phyloP scores from a whole-genome alignment of 2,329 filamentous ascomycete genomes.

The Clonostachys chloroleuca region DNA sequence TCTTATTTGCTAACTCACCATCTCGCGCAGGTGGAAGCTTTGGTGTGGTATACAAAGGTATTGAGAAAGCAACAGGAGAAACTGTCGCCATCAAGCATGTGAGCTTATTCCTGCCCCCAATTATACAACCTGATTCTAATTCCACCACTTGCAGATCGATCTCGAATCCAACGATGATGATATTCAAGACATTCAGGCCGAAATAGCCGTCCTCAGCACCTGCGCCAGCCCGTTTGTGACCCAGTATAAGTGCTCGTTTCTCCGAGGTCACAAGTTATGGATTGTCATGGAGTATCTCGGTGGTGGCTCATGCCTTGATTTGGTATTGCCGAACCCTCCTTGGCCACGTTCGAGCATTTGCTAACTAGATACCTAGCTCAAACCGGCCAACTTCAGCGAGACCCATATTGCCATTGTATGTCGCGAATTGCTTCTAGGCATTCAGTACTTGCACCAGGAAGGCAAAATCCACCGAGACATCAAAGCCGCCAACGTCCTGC shows the following conservation, averaged over 20 bases:
- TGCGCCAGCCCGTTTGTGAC: slow-evolving; percentile 93
- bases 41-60: slow-evolving; percentile 93
- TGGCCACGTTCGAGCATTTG: slow-evolving; percentile 4
- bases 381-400: slow-evolving; percentile 86
- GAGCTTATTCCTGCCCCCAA: slow-evolving; percentile 26
- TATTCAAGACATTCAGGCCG: slow-evolving; percentile 95
- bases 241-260: slow-evolving; percentile 92
- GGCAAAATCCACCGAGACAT: slow-evolving; percentile 97
- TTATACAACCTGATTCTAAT: not conserved
- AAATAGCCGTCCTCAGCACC: slow-evolving; percentile 91
- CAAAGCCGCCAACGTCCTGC: slow-evolving; percentile 92
- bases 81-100: slow-evolving; percentile 97
- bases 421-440: slow-evolving; percentile 80
- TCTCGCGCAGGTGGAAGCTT: slow-evolving; percentile 77
- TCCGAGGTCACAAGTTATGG: slow-evolving; percentile 96
- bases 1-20: slow-evolving; percentile 5
- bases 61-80: slow-evolving; percentile 85
- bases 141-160: slow-evolving; percentile 67
- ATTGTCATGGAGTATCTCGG: slow-evolving; percentile 99
- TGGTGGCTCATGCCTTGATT: slow-evolving; percentile 88
- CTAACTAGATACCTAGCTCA: slow-evolving; percentile 56
- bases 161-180: slow-evolving; percentile 98
- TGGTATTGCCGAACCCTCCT: slow-evolving; percentile 50
- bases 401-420: slow-evolving; percentile 91
- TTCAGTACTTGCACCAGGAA: slow-evolving; percentile 90